These are phyloP conservation scores for Gnaphalium uliginosum DNA, from an alignment of 129 eudicot species.

Conservation along the genomic window DNA sequence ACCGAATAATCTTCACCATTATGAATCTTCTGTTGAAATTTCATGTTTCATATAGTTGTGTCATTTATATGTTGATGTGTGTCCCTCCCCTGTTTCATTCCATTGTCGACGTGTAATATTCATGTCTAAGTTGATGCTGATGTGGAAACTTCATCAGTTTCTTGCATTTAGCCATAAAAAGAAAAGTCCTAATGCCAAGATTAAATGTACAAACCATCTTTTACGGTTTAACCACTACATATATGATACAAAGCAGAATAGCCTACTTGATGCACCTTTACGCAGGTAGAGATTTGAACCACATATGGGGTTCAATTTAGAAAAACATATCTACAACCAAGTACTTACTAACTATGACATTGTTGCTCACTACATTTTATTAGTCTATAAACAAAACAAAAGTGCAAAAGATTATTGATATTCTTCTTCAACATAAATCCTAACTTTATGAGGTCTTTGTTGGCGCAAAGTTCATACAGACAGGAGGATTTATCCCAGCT, in stretches of 20 bases:
- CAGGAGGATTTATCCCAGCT: slow-evolving; percentile 61
- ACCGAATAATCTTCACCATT: not conserved
- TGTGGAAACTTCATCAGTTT: not conserved
- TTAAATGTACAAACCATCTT: too few species aligned
- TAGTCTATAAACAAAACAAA: slow-evolving; percentile 5
- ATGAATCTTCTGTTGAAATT: not conserved
- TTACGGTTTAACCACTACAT: not conserved
- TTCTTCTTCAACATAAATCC: slow-evolving; percentile 7
- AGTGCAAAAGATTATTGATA: slow-evolving; percentile 6
- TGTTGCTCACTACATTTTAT: not conserved
- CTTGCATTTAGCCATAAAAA: too few species aligned
- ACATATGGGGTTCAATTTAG: not conserved
- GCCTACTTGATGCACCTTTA: not conserved
- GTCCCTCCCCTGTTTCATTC: not conserved
- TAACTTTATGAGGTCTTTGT: slow-evolving; percentile 12
- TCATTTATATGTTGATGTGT: not conserved
- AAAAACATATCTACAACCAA: not conserved
- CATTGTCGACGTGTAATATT: too few species aligned
- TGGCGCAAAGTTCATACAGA: slow-evolving; percentile 77
- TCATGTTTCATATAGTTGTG: not conserved
- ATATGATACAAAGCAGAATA: not conserved
- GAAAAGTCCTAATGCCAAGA: not conserved
- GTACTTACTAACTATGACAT: slow-evolving; percentile 4
- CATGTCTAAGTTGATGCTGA: not conserved
- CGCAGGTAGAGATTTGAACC: not conserved